Evolutionary conservation across 169 alveolate species (phyloP).

Genomic region (Cryptosporidium tyzzeri): DNA sequence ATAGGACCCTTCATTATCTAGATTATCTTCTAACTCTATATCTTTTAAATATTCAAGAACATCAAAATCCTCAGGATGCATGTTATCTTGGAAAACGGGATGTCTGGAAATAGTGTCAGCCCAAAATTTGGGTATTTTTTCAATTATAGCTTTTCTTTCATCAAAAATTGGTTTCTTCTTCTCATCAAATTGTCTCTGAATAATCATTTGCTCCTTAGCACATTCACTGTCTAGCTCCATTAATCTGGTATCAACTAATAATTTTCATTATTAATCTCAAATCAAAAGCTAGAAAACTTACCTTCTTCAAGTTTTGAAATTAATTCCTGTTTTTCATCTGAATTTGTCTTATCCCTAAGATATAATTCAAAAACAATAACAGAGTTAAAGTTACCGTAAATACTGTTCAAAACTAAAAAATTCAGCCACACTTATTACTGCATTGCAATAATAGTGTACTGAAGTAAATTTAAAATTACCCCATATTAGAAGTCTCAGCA

Average conservation of each 20-base stretch:
- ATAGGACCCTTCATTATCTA: conserved; percentile 90
- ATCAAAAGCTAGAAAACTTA: background rate
- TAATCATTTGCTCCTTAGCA: conserved; percentile 88
- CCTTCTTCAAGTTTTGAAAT: conserved; percentile 52
- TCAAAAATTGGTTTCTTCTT: conserved; percentile 88
- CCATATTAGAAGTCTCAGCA: background rate
- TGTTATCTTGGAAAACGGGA: conserved; percentile 85
- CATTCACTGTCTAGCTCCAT: conserved; percentile 88
- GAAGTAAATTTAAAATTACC: conserved; percentile 18
- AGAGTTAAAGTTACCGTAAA: background rate
- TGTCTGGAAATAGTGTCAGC: conserved; percentile 87
- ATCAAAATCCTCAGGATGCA: conserved; percentile 88
- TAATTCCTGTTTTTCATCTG: conserved; percentile 2
- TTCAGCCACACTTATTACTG: background rate
- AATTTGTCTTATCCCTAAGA: background rate
- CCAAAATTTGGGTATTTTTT: conserved; percentile 91
- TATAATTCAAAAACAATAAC: background rate
- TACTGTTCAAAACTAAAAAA: background rate
- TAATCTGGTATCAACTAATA: conserved; percentile 43
- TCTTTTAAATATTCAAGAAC: conserved; percentile 84
- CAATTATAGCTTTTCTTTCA: conserved; percentile 85
- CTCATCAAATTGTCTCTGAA: conserved; percentile 89
- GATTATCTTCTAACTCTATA: conserved; percentile 88
- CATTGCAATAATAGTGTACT: background rate
- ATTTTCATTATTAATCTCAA: background rate